Conservation (phyloP, 2,329 filamentous ascomycete species). For the Basipetospora chlamydospora region DNA sequence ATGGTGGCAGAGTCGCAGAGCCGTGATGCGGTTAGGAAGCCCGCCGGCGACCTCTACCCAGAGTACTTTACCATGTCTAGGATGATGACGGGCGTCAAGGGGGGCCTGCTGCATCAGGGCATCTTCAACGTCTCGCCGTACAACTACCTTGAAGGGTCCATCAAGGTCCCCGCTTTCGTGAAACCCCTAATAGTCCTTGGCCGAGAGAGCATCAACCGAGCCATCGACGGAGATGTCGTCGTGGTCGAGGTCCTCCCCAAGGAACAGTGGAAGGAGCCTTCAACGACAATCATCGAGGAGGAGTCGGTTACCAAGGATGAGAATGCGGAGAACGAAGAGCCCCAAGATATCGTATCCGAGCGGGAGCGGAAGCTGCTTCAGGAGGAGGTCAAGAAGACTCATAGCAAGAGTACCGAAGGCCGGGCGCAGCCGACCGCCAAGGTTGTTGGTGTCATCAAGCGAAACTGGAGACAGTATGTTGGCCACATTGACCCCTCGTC, state of each 20-base stretch:
- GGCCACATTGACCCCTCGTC: slow-evolving; percentile 86
- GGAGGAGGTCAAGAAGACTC: slow-evolving; percentile 77
- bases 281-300: slow-evolving; percentile 90
- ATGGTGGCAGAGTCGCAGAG: slow-evolving; percentile 79
- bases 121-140: slow-evolving; percentile 94
- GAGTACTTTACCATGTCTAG: slow-evolving; percentile 83
- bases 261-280: slow-evolving; percentile 94
- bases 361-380: slow-evolving; percentile 76
- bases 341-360: slow-evolving; percentile 67
- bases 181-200: slow-evolving; percentile 79
- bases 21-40: slow-evolving; percentile 47
- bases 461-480: slow-evolving; percentile 97
- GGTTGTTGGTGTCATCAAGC: slow-evolving; percentile 83
- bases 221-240: slow-evolving; percentile 82
- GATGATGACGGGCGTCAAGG: slow-evolving; percentile 87
- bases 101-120: slow-evolving; percentile 80
- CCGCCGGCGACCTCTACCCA: slow-evolving; percentile 61
- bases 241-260: slow-evolving; percentile 86
- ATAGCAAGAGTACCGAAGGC: slow-evolving; percentile 61
- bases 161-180: slow-evolving; percentile 80
- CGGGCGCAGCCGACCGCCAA: slow-evolving; percentile 79
- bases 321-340: slow-evolving; percentile 73
- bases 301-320: slow-evolving; percentile 85
- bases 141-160: slow-evolving; percentile 90
- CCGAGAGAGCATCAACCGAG: slow-evolving; percentile 88